Evolutionary conservation across 1,284 basidiomycete species (phyloP).

Genomic region (Trametes pubescens): DNA sequence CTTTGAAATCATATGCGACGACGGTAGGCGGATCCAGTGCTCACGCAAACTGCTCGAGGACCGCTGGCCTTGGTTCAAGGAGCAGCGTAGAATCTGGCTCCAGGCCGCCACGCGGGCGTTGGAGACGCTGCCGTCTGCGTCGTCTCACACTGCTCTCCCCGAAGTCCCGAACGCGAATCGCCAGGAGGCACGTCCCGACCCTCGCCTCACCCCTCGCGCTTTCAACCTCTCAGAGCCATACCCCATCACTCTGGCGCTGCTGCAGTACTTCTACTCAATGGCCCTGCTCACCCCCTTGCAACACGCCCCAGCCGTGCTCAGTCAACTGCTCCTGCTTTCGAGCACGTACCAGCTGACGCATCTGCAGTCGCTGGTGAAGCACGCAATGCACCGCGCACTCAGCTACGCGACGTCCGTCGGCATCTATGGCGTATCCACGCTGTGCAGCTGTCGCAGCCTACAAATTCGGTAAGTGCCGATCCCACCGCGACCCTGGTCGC

Average conservation of each 20-base stretch:
- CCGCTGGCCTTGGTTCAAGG: slow-evolving; percentile 94
- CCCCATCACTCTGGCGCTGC: slow-evolving; percentile 85
- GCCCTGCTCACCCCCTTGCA: slow-evolving; percentile 90
- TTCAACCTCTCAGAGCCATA: slow-evolving; percentile 90
- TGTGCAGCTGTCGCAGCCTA: slow-evolving; percentile 87
- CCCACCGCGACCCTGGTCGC: slow-evolving; percentile 5
- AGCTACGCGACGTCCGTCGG: slow-evolving; percentile 87
- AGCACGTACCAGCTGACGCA: slow-evolving; percentile 85
- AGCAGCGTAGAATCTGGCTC: slow-evolving; percentile 68
- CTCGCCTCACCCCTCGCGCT: slow-evolving; percentile 79
- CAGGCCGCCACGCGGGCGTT: slow-evolving; percentile 61
- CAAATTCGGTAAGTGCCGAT: slow-evolving; percentile 76
- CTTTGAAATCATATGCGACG: slow-evolving; percentile 92
- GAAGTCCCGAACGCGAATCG: slow-evolving; percentile 59
- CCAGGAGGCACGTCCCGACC: slow-evolving; percentile 66
- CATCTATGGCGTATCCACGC: slow-evolving; percentile 92
- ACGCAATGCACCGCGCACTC: slow-evolving; percentile 90
- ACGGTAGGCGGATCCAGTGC: slow-evolving; percentile 84
- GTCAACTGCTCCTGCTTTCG: slow-evolving; percentile 68
- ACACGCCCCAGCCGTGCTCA: slow-evolving; percentile 88
- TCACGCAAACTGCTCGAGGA: slow-evolving; percentile 85
- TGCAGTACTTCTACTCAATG: slow-evolving; percentile 93
- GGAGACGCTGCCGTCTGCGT: slow-evolving; percentile 63
- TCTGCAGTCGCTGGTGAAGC: slow-evolving; percentile 82
- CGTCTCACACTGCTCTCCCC: slow-evolving; percentile 66